Conservation (phyloP, 805 yeast genomes). For the Pichia rugopelliculosa region DNA sequence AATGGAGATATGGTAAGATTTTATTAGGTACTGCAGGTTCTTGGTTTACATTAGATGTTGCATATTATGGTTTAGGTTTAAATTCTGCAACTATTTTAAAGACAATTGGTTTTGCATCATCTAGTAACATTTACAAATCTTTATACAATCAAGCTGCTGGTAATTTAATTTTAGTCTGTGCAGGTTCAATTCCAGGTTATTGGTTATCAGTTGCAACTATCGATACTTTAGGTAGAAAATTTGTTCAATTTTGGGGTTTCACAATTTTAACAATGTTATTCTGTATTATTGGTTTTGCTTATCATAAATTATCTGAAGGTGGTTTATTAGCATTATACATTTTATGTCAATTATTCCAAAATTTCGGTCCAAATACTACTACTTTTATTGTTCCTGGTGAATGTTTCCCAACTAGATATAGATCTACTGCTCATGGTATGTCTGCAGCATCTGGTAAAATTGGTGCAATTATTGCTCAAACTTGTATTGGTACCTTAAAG, state of each 20-base stretch:
- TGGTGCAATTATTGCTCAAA: constrained; percentile 89
- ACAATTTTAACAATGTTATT: constrained; percentile 60
- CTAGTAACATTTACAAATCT: constrained; percentile 58
- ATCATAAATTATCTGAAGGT: constrained; percentile 56
- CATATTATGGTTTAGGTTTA: constrained; percentile 82
- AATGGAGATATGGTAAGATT: constrained; percentile 84
- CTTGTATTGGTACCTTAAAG: constrained; percentile 75
- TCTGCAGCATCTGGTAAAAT: constrained; percentile 88
- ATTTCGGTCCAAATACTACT: constrained; percentile 90
- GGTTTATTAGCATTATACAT: constrained; percentile 75
- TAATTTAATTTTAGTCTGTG: constrained; percentile 86
- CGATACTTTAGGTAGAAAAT: constrained; percentile 79
- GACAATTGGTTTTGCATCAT: constrained; percentile 78
- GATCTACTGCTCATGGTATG: constrained; percentile 92
- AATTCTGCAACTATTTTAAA: constrained; percentile 73
- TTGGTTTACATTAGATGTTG: constrained; percentile 88
- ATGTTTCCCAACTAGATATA: constrained; percentile 87
- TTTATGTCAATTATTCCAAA: constrained; percentile 78
- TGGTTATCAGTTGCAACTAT: constrained; percentile 78
- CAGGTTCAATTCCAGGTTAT: constrained; percentile 93
- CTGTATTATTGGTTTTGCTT: constrained; percentile 79
- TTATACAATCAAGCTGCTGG: constrained; percentile 81
- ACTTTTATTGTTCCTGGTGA: constrained; percentile 91
- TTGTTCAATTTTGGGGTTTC: constrained; percentile 75
- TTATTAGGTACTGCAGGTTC: constrained; percentile 85